phyloP scores from a whole-genome alignment of 257 asterid genomes.

The Salvia rosmarinus region DNA sequence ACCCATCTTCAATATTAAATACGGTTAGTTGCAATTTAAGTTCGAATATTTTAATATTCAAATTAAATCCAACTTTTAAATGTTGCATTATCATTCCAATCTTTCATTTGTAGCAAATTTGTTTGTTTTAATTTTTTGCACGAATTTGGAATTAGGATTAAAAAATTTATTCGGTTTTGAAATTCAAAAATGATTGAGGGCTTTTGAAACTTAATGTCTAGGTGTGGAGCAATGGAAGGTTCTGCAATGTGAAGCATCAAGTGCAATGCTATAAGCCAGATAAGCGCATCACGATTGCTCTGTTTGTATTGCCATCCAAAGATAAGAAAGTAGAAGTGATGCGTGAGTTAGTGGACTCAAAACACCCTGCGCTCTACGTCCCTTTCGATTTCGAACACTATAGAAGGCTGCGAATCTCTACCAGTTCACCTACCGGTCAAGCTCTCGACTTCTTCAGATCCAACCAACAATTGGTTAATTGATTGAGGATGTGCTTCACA shows the following conservation, averaged over 20 bases:
- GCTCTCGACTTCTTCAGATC: conserved; percentile 31
- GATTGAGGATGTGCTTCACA: no score
- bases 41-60: no score
- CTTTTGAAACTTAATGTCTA: no score
- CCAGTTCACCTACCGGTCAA: conserved; percentile 37
- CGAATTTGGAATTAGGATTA: no score
- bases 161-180: no score
- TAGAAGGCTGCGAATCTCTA: conserved; percentile 34
- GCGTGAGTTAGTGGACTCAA: conserved; percentile 32
- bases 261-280: conserved; percentile 38
- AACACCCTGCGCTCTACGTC: conserved; percentile 21
- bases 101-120: no score
- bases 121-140: no score
- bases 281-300: conserved; percentile 27
- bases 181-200: no score
- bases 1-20: no score
- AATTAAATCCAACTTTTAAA: no score
- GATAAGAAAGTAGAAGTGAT: conserved; percentile 34
- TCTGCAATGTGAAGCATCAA: conserved; percentile 48
- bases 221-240: conserved; percentile 51
- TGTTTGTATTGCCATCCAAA: conserved; percentile 35
- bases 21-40: no score
- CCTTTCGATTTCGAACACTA: conserved; percentile 41
- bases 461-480: not conserved
- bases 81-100: no score